phyloP scores from a whole-genome alignment of 139 green algal genomes.

The Chlamydomonas asymmetrica region DNA sequence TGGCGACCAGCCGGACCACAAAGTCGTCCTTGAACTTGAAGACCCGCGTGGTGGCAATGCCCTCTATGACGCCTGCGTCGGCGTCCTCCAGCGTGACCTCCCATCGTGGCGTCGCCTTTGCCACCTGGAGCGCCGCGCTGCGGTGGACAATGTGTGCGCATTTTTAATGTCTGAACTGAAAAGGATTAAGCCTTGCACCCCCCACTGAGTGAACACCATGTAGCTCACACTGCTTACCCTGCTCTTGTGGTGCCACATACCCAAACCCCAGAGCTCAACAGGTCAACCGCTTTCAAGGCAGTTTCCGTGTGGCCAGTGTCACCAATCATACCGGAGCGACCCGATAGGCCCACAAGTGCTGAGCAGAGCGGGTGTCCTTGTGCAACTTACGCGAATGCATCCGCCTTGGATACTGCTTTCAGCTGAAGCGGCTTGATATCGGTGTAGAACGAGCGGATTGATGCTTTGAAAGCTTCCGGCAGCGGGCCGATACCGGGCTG shows the following conservation, averaged over 20 bases:
- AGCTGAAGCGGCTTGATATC: constrained; percentile 31
- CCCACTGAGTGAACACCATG: too few relatives aligned
- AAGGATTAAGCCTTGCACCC: too few relatives aligned
- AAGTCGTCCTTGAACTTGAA: constrained; percentile 57
- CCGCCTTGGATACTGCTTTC: too few relatives aligned
- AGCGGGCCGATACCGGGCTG: constrained; percentile 1
- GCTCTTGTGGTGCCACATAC: neutral
- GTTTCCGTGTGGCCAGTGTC: too few relatives aligned
- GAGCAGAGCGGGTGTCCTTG: too few relatives aligned
- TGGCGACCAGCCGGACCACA: constrained; percentile 8
- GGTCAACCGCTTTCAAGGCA: too few relatives aligned
- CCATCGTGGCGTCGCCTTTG: constrained; percentile 36
- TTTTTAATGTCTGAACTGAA: neutral
- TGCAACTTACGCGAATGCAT: too few relatives aligned
- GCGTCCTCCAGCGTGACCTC: constrained; percentile 28
- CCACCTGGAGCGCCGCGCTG: constrained; percentile 10
- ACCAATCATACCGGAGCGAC: too few relatives aligned
- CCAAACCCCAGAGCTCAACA: neutral
- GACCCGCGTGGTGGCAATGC: constrained; percentile 42
- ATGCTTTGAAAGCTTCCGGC: constrained; percentile 26
- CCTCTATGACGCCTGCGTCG: constrained; percentile 35
- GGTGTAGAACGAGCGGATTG: constrained; percentile 42
- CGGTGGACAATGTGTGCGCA: neutral
- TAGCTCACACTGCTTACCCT: too few relatives aligned
- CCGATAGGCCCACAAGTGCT: too few relatives aligned